Evolutionary conservation across 164 flowering plant genomes (phyloP), one percentile per base, ranked within the genome.

Genomic region (Stephania cephalantha): DNA sequence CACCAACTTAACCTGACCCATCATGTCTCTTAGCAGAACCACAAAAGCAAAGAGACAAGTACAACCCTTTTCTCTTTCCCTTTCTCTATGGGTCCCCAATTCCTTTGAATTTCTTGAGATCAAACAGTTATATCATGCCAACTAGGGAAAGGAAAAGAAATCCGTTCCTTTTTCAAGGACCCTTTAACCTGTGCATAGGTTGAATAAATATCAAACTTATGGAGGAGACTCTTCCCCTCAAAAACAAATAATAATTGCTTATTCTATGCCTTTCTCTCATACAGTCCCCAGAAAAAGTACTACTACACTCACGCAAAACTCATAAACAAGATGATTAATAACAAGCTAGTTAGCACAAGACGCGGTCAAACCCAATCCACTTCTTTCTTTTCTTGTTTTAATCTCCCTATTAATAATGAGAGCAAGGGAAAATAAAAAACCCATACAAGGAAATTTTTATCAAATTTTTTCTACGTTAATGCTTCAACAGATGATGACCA

Each of bases 41-140:
- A n/a, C 5, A 25, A 61, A 58, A 61, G 66, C 6, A 61, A 5
- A 25, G 29, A 61, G 66, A 25, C 66, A 61, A 61, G 66, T 61
- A 61, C 66, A 61, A 61, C 25, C 65, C 65, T 58, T 58, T 58
- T 58, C 53, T 48, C 53, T 48, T 48, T 48, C 53, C 15, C 55
- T n/a, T 61, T 61, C 25, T 61, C 20, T 25, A 61, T 61, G 25
- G 66, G 66, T 61, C 66, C 66, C 66, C 66, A 61, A 25, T 61
- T 61, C 66, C 66, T 61, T 61, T 15, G 65, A 61, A 61, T 61
- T 61, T 61, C 20, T 61, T 61, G 66, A 61, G 66, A 61, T n/a
- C 66, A 17, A 22, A 61, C 66, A 18, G 6, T 61, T 61, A 20
- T 20, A 20, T 61, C 66, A 61, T 18, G 25, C 25, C 66, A 15